phyloP scores from a whole-genome alignment of 2,329 filamentous ascomycete genomes.

The Bipolaris cookei region DNA sequence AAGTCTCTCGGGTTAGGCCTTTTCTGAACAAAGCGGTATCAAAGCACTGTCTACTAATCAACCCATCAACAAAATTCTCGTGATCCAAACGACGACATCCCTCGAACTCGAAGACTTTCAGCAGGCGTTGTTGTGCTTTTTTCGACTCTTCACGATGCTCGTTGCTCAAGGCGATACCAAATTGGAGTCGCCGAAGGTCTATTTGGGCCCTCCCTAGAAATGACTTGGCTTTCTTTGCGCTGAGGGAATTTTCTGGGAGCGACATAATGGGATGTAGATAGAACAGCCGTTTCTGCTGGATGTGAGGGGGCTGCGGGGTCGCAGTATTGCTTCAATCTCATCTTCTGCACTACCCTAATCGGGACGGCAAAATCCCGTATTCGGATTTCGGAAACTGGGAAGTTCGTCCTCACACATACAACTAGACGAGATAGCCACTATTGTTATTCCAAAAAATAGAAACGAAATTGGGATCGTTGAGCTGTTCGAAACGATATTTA shows the following conservation, averaged over 20 bases:
- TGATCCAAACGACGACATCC: neutral
- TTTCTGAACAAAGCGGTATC: neutral
- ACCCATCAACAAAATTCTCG: neutral
- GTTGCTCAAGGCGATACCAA: neutral
- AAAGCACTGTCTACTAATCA: neutral
- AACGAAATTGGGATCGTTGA: neutral
- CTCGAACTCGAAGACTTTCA: neutral
- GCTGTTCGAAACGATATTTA: neutral
- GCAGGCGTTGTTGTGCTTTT: neutral
- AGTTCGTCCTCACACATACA: no score
- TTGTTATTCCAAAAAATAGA: neutral
- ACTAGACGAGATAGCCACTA: neutral
- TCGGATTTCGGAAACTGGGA: neutral
- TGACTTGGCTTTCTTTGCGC: neutral
- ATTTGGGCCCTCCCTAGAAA: neutral
- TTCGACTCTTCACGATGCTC: neutral
- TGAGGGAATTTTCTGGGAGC: neutral
- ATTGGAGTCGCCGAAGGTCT: neutral
- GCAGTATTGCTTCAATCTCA: neutral
- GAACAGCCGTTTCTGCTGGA: neutral
- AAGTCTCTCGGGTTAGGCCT: neutral
- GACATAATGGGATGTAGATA: neutral
- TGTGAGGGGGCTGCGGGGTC: neutral
- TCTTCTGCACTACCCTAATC: neutral
- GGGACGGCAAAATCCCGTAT: neutral